phyloP scores from a whole-genome alignment of 257 asterid species.

The Nemophila menziesii region DNA sequence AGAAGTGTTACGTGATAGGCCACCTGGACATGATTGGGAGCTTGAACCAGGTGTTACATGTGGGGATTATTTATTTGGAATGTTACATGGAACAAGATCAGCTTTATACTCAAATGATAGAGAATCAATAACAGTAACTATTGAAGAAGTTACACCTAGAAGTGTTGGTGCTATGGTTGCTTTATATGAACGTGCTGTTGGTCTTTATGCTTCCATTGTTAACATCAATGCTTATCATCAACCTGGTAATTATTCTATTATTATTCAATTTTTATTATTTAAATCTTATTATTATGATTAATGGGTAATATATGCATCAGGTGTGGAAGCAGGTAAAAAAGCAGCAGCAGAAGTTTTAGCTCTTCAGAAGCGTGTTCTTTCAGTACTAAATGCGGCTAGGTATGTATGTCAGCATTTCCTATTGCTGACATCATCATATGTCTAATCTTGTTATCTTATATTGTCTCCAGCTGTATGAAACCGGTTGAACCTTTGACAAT shows the following conservation, averaged over 20 bases:
- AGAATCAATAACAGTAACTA: constrained; percentile 95
- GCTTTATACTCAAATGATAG: constrained; percentile 81
- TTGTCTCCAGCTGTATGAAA: constrained; percentile 62
- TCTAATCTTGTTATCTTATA: constrained; percentile 1
- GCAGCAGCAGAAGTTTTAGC: constrained; percentile 98
- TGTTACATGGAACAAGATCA: constrained; percentile 97
- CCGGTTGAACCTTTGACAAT: constrained; percentile 89
- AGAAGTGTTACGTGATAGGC: constrained; percentile 96
- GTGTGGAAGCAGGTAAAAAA: constrained; percentile 98
- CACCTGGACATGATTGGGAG: constrained; percentile 99
- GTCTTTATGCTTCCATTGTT: constrained; percentile 83
- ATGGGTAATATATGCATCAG: constrained; percentile 24
- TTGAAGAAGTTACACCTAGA: constrained; percentile 93
- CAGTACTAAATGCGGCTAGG: constrained; percentile 94
- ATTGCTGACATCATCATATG: neutral
- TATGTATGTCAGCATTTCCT: constrained; percentile 11
- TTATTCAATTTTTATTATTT: neutral
- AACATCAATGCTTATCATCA: constrained; percentile 97
- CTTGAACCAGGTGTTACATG: constrained; percentile 98
- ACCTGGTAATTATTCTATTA: constrained; percentile 54
- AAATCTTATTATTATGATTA: neutral
- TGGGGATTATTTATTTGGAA: constrained; percentile 95
- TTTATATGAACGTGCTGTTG: constrained; percentile 96
- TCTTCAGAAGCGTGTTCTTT: constrained; percentile 93
- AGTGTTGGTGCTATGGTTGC: constrained; percentile 94